Base-by-base conservation (phyloP, 495 filamentous ascomycete genomes). In the Daldinia vernicosa region DNA sequence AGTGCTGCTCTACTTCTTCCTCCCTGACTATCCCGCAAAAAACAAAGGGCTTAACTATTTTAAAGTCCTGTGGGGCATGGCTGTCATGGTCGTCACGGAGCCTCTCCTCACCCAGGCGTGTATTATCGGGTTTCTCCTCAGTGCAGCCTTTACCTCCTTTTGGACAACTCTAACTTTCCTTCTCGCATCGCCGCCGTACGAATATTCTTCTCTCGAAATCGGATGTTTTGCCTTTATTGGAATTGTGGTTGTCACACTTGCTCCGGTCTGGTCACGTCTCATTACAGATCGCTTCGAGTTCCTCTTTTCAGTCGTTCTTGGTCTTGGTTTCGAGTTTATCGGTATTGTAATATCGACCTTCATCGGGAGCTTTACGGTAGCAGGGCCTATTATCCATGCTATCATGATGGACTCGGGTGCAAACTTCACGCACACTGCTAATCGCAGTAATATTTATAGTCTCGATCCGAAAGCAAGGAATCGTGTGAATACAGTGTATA, bases 151-250 rank as follows among this genome's bases (percentile, higher is more conserved):
- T 27, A 75, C 77, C 26, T 75, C 73, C 4, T 77, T 80, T 66
- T 79, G 91, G 91, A 94, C 91, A 3, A 93, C 91, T 1, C 81
- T 93, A 15, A 94, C 91, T 0, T 93, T 93, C 76, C 86, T 93
- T 3, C 84, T 93, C 17, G 85, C 90, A 1, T 85, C 83, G 0
- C 77, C 82, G 17, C 91, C 93, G 0, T 97, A 93, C 77, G 74
- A 84, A 51, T 95, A 91, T 74, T 79, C 82, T 12, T 86, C 90
- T 1, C 69, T 92, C 2, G 82, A 82, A 1, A 92, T 95, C 45
- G 93, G 93, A 1, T 81, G 95, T 45, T 95, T 95, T 74, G 90
- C 91, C 0, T 80, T 96, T 22, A 89, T 94, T 32, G 93, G 93
- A 3, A 86, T 95, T 4, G 84, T 85, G 0, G 86, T 88, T 30